phyloP scores from a whole-genome alignment of 1,284 basidiomycete genomes.

The Ustanciosporium gigantosporum region DNA sequence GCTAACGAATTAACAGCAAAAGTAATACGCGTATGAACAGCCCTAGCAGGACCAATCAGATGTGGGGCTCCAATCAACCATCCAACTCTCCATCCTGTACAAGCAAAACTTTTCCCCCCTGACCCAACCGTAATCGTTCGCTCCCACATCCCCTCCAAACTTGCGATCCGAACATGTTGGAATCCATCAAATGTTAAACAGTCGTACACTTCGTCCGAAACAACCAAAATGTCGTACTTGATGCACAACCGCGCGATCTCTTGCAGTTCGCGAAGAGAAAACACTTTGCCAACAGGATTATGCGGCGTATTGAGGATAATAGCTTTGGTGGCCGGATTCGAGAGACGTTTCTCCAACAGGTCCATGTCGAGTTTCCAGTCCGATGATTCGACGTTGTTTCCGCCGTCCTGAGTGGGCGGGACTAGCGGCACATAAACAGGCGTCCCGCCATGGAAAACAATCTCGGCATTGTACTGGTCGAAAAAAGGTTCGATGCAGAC shows the following conservation, averaged over 20 bases:
- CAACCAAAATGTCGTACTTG: conserved; percentile 88
- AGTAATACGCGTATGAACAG: conserved; percentile 88
- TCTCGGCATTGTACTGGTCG: conserved; percentile 77
- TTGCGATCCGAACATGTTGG: conserved; percentile 88
- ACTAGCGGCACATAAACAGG: conserved; percentile 94
- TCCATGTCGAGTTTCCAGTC: conserved; percentile 67
- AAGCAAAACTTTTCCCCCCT: conserved; percentile 85
- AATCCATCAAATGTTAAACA: conserved; percentile 85
- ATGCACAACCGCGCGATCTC: conserved; percentile 82
- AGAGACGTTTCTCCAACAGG: conserved; percentile 74
- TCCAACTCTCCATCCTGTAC: conserved; percentile 96
- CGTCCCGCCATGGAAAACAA: conserved; percentile 69
- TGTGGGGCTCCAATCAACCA: conserved; percentile 87
- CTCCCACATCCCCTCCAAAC: conserved; percentile 84
- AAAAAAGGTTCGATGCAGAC: conserved; percentile 96
- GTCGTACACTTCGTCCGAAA: conserved; percentile 94
- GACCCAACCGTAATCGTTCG: conserved; percentile 81
- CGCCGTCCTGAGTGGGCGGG: conserved; percentile 66
- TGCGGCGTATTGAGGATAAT: conserved; percentile 69
- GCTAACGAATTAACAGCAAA: conserved; percentile 93
- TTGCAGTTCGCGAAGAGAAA: conserved; percentile 78
- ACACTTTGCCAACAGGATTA: conserved; percentile 80
- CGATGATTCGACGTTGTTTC: conserved; percentile 46
- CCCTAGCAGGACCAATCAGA: conserved; percentile 82
- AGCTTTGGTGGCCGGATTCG: conserved; percentile 72